Base-by-base conservation (phyloP, 192 early-diverging fungal genomes). In the Gorgonomyces haynaldii region DNA sequence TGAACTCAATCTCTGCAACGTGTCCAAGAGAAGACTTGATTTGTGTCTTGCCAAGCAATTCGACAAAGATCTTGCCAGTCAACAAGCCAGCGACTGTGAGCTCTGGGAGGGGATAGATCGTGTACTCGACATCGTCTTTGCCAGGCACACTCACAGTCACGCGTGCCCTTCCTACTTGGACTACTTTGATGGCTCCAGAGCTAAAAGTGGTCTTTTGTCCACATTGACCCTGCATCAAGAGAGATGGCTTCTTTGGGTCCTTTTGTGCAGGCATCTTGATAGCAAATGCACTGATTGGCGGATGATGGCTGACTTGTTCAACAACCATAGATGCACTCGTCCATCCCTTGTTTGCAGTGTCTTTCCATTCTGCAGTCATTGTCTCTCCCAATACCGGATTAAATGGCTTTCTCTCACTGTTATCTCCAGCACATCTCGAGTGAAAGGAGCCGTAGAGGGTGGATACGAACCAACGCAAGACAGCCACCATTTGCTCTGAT, bases 401-500 rank as follows among this genome's bases (percentile, higher is more conserved):
- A 53, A 80, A 86, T 7, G 85, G 85, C 50, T 79, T 83, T 54
- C 85, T 85, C 50, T 88, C 86, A 56, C 67, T 74, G 62, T 77
- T 69, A 7, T 75, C 79, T 40, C 76, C 75, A 8, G 82, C 80
- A 22, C 78, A 69, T 43, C 83, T 76, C 38, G 70, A 76, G 38
- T 81, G 69, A 60, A 81, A 86, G 20, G 79, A 81, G 32, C 86
- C 86, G 40, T 83, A 83, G 20, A 88, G 66, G 24, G 84, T 81
- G 26, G 81, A 84, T 25, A 88, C 68, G 50, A 82, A 88, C 86
- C 86, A 88, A 44, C 70, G 69, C 21, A 81, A 65, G 12, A 78
- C 74, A 25, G 68, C 74, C 59, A 79, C 58, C 57, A 85, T 77
- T 37, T 84, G 74, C 31, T 83, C 81, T 52, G 9, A 21, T 41